Evolutionary conservation across 441 rosid genomes (phyloP).

Genomic region (Francoa sonchifolia): DNA sequence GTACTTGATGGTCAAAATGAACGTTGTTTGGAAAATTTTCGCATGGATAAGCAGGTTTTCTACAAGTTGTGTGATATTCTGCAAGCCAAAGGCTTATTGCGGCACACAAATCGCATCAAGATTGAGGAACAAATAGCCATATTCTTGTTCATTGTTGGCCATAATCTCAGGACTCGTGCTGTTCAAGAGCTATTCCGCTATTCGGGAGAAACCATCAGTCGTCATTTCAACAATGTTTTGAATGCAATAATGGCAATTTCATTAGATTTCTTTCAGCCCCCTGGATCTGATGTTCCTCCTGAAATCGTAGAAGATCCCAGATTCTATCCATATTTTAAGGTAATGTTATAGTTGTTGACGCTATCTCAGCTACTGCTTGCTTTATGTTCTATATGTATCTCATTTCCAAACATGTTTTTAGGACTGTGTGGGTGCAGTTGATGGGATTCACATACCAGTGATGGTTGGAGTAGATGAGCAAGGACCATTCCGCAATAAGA

Average conservation of each 20-base stretch:
- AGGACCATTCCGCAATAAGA: conserved; percentile 68
- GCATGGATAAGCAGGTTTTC: conserved; percentile 78
- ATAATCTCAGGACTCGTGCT: conserved; percentile 74
- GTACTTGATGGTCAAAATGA: conserved; percentile 56
- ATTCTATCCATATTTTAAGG: conserved; percentile 68
- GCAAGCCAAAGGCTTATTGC: conserved; percentile 63
- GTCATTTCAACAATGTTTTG: conserved; percentile 86
- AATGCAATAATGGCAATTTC: conserved; percentile 68
- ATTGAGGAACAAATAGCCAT: conserved; percentile 85
- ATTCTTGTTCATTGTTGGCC: conserved; percentile 73
- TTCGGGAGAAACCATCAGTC: conserved; percentile 86
- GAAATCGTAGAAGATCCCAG: conserved; percentile 36
- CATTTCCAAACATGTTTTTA: conserved; percentile 10
- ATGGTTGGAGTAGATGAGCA: conserved; percentile 89
- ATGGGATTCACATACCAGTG: conserved; percentile 70
- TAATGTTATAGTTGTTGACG: conserved; percentile 9
- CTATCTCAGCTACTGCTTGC: no score
- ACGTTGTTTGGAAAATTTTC: conserved; percentile 62
- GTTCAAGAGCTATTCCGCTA: conserved; percentile 65
- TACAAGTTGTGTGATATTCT: conserved; percentile 72
- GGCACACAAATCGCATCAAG: conserved; percentile 81
- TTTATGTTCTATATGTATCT: neutral
- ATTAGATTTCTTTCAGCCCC: conserved; percentile 52
- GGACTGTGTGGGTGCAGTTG: conserved; percentile 83
- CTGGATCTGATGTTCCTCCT: conserved; percentile 34